phyloP scores from a whole-genome alignment of 306 rosid species.

The Pterocarpus macrocarpus region DNA sequence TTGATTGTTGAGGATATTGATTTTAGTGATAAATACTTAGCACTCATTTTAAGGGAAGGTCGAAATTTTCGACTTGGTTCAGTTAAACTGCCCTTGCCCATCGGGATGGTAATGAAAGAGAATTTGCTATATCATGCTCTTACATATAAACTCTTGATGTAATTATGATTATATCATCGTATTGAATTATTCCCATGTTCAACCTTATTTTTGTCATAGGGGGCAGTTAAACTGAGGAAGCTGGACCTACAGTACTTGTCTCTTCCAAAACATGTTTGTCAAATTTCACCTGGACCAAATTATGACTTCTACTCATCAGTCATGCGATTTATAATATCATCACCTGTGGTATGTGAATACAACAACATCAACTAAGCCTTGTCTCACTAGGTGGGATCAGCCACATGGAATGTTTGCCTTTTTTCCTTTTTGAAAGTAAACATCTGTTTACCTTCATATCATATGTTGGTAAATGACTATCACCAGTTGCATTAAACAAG shows the following conservation, averaged over 20 bases:
- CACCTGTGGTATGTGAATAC: constrained; percentile 81
- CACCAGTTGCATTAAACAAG: constrained; percentile 14
- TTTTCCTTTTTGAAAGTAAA: constrained; percentile 9
- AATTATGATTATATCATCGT: constrained; percentile 31
- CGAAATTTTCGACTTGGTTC: constrained; percentile 74
- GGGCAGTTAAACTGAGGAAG: constrained; percentile 62
- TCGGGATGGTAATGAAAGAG: constrained; percentile 65
- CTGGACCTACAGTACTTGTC: constrained; percentile 69
- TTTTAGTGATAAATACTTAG: constrained; percentile 77
- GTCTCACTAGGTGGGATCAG: too few relatives aligned
- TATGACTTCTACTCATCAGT: constrained; percentile 80
- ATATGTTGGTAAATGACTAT: not conserved
- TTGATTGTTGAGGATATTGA: constrained; percentile 80
- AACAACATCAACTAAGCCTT: too few relatives aligned
- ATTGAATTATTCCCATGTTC: constrained; percentile 36
- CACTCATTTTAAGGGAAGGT: constrained; percentile 74
- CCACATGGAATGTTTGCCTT: not conserved
- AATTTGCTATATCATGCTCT: constrained; percentile 42
- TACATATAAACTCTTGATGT: constrained; percentile 33
- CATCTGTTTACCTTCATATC: not conserved
- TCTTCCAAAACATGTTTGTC: constrained; percentile 83
- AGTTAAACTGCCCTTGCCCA: constrained; percentile 73
- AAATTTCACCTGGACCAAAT: constrained; percentile 91
- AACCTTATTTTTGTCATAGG: constrained; percentile 62
- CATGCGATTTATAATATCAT: constrained; percentile 85